Base-by-base conservation (phyloP, 495 filamentous ascomycete species). In the Penicillium simplicissimum region DNA sequence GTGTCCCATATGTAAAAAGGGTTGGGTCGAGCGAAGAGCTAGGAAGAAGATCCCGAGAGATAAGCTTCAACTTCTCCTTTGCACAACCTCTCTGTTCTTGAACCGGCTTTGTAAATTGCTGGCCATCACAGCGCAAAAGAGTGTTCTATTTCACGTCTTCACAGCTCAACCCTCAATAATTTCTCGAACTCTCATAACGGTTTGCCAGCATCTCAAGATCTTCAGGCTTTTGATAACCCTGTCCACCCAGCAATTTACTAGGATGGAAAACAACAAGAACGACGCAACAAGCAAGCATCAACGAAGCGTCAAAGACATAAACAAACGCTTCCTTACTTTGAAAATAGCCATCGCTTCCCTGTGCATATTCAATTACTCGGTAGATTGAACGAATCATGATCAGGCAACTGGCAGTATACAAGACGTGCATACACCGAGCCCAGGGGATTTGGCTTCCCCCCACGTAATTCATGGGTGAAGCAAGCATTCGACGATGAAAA, bases 351-450 rank as follows among this genome's bases (percentile, higher is more conserved):
- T 74, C 67, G 25, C 77, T 68, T 0, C 88, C 87, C 69, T 84
- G 75, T 0, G 79, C 48, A 60, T 86, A 90, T 72, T 91, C 88
- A 8, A 85, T 66, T 37, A 87, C 74, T 23, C 88, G 77, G 65
- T 88, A 89, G 8, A 88, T 61, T 10, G 77, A 83, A 21, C 88
- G 79, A 8, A 89, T 67, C 65, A 90, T 64, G 57, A 91, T 88
- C 14, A 89, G 70, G 0, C 58, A 65, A 45, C 76, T 82, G 4
- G 71, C 74, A 0, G 49, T 51, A 64, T 89, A 90, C 5, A 90
- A 74, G 40, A 80, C 68, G 34, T 70, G 59, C 42, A 87, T 70
- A 49, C 79, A 73, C 34, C 71, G 74, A 55, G 67, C 52, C 86
- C 85, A 90, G 0, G 73, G 69, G 11, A 77, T 52, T 0, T 25